These are phyloP conservation scores for Ulota crispa DNA, from an alignment of 225 moss, liverwort and hornwort species.

Conservation along the genomic window DNA sequence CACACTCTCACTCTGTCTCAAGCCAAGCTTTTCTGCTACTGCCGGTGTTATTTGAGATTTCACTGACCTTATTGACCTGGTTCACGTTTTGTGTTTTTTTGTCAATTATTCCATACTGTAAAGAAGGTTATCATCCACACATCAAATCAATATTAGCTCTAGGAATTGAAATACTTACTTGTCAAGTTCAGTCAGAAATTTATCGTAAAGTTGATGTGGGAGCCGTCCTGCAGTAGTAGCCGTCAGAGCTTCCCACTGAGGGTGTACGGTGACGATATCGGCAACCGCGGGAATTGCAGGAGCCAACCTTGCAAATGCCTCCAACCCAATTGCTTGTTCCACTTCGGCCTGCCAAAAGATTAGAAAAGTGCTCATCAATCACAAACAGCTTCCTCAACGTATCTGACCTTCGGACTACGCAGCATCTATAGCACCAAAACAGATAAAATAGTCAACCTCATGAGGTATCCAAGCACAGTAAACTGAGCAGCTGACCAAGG, in stretches of 20 bases:
- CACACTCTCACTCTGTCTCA: conserved; percentile 70
- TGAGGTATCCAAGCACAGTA: background rate
- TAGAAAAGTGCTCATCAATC: conserved; percentile 14
- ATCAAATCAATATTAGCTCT: background rate
- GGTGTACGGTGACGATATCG: conserved; percentile 81
- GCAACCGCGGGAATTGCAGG: conserved; percentile 87
- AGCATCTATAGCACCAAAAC: background rate
- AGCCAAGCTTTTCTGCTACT: conserved; percentile 60
- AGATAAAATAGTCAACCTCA: background rate
- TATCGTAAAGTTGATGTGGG: conserved; percentile 78
- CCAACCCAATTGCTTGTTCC: conserved; percentile 64
- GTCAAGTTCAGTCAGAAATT: conserved; percentile 76
- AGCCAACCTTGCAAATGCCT: conserved; percentile 78
- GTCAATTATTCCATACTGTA: background rate
- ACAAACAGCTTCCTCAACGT: background rate
- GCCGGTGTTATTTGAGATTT: conserved; percentile 58
- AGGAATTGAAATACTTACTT: conserved; percentile 53
- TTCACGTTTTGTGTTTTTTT: background rate
- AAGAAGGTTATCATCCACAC: conserved; percentile 1
- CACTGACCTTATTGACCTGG: conserved; percentile 77
- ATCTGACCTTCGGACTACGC: background rate
- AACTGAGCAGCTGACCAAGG: background rate
- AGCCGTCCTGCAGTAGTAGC: conserved; percentile 66
- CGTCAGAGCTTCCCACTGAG: conserved; percentile 85
- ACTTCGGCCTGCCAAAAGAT: conserved; percentile 71